phyloP scores from a whole-genome alignment of 257 asterid genomes.

The Linaria vulgaris region DNA sequence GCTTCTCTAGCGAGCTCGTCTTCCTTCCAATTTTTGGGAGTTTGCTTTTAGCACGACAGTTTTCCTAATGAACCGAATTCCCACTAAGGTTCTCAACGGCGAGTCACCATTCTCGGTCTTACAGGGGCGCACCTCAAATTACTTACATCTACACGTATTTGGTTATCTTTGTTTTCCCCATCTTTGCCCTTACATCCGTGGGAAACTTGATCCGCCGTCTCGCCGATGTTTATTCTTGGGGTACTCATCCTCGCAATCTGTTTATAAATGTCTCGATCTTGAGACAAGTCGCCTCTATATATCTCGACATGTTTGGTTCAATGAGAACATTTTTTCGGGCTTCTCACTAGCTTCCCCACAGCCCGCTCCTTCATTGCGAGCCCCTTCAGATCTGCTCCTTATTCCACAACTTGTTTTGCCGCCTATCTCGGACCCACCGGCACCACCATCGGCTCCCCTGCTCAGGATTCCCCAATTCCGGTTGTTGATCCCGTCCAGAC shows the following conservation, averaged over 20 bases:
- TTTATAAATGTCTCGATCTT: slow-evolving; percentile 7
- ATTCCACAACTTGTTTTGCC: too few species aligned
- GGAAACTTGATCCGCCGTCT: neutral
- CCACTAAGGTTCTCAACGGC: neutral
- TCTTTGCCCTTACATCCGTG: neutral
- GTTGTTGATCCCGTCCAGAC: neutral
- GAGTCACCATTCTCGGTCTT: neutral
- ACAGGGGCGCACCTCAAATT: neutral
- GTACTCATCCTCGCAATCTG: neutral
- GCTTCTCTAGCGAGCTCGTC: neutral
- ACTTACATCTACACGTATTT: neutral
- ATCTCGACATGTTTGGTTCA: slow-evolving; percentile 18
- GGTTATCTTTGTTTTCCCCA: slow-evolving; percentile 19
- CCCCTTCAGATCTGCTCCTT: too few species aligned
- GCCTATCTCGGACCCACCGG: too few species aligned
- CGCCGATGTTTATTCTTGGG: neutral
- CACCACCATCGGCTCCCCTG: too few species aligned
- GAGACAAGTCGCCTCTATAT: neutral
- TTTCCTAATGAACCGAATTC: neutral
- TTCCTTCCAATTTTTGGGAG: neutral
- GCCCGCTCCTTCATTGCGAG: too few species aligned
- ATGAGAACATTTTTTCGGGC: neutral
- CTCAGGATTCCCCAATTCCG: too few species aligned
- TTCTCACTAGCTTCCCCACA: neutral
- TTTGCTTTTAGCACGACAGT: neutral